A percentile compares a stretch with the other conserved stretches of the same genome.
phyloP scores from a whole-genome alignment of 2,329 filamentous ascomycete genomes.

The Diaporthe sp. region DNA sequence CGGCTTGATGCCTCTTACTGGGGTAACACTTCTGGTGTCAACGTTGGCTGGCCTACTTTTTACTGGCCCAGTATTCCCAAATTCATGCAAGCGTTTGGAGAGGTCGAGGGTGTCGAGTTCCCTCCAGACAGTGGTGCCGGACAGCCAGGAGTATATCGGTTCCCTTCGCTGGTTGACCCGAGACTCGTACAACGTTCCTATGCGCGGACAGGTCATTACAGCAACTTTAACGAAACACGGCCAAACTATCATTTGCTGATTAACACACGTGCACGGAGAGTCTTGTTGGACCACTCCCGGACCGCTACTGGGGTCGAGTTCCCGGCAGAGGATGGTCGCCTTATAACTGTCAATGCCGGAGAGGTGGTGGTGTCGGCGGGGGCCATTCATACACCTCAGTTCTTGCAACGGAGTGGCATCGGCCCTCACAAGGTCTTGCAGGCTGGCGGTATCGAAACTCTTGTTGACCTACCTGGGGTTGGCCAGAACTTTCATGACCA shows the following conservation, averaged over 20 bases:
- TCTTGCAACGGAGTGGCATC: constrained; percentile 54
- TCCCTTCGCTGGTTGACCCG: constrained; percentile 57
- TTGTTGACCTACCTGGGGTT: constrained; percentile 61
- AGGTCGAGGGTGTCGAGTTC: constrained; percentile 55
- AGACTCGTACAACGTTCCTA: constrained; percentile 53
- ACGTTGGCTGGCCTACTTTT: constrained; percentile 54
- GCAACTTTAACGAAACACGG: constrained; percentile 43
- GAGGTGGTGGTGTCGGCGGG: constrained; percentile 61
- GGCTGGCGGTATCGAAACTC: constrained; percentile 54
- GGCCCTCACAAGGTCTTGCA: constrained; percentile 58
- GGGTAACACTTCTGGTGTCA: constrained; percentile 54
- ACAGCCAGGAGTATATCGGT: constrained; percentile 57
- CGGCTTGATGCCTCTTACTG: constrained; percentile 52
- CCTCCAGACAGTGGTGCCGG: constrained; percentile 56
- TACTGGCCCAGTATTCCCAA: constrained; percentile 52
- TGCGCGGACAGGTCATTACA: constrained; percentile 54
- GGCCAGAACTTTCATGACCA: constrained; percentile 66
- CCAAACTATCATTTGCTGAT: constrained; percentile 51
- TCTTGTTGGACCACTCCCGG: constrained; percentile 42
- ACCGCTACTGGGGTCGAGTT: constrained; percentile 50
- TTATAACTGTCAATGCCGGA: constrained; percentile 46
- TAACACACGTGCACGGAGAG: constrained; percentile 48
- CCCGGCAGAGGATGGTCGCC: constrained; percentile 40
- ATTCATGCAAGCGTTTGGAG: constrained; percentile 53
- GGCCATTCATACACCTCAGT: constrained; percentile 54